phyloP scores from a whole-genome alignment of 2,329 filamentous ascomycete species.

The Dothistroma pini region DNA sequence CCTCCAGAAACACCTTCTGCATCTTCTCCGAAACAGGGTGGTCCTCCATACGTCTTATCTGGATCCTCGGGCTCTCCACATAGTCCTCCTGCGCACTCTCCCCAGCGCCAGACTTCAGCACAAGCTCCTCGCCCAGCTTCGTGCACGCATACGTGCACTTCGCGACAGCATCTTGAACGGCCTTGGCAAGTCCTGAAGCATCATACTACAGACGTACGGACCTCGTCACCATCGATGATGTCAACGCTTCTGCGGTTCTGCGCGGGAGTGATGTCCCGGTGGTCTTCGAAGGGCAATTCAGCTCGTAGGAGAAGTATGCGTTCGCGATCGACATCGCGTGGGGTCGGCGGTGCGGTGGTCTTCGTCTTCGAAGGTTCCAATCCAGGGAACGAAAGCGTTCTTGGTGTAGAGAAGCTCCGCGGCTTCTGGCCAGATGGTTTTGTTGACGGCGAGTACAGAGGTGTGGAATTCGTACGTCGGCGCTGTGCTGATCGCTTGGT shows the following conservation, averaged over 20 bases:
- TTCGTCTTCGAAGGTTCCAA: not conserved
- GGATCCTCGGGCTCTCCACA: not conserved
- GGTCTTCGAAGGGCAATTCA: too few species aligned
- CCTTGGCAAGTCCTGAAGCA: not conserved
- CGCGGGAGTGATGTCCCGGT: too few species aligned
- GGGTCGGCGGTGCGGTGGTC: not conserved
- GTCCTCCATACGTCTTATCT: not conserved
- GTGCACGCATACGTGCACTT: too few species aligned
- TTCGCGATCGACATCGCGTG: not conserved
- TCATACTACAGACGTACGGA: not conserved
- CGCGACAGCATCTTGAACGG: not conserved
- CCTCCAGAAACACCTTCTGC: not conserved
- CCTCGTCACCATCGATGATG: not conserved
- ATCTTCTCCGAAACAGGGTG: not conserved
- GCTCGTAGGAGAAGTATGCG: too few species aligned
- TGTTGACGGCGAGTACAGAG: slow-evolving; percentile 1
- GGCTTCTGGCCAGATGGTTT: not conserved
- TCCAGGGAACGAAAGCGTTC: not conserved
- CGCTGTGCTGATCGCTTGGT: not conserved
- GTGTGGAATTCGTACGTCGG: not conserved
- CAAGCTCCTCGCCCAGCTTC: not conserved
- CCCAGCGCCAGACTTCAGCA: not conserved
- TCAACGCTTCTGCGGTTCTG: too few species aligned
- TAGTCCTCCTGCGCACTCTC: not conserved
- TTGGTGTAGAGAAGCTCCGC: not conserved